These are phyloP conservation scores for Stevia rebaudiana DNA, from an alignment of 140 eudicot genomes.

Conservation along the genomic window DNA sequence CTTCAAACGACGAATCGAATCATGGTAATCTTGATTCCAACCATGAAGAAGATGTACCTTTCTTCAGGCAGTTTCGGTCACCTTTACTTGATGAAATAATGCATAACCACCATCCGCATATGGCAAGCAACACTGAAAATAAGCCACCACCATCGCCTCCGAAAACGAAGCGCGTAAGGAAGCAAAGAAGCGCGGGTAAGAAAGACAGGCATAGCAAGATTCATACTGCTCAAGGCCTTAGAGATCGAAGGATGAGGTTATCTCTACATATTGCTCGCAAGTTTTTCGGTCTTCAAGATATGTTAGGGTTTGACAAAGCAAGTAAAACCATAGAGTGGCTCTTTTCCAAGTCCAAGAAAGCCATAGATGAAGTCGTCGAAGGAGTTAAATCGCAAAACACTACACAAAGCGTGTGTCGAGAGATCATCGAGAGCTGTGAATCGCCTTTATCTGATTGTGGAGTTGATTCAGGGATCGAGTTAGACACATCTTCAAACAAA, in stretches of 20 bases:
- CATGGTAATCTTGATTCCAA: conserved; percentile 19
- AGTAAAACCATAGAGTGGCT: conserved; percentile 67
- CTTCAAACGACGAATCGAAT: conserved; percentile 26
- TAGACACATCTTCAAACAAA: conserved; percentile 24
- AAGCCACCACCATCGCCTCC: conserved; percentile 20
- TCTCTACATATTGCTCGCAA: conserved; percentile 53
- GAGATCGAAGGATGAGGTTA: conserved; percentile 55
- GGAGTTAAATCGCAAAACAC: conserved; percentile 22
- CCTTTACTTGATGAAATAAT: conserved; percentile 33
- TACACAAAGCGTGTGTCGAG: conserved; percentile 19
- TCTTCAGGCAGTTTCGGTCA: conserved; percentile 24
- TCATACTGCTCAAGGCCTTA: conserved; percentile 49
- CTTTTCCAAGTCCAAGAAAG: conserved; percentile 46
- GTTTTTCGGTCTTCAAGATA: conserved; percentile 60
- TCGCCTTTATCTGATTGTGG: conserved; percentile 18
- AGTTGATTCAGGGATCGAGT: conserved; percentile 20
- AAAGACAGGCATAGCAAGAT: conserved; percentile 65
- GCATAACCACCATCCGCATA: conserved; percentile 25
- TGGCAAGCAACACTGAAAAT: conserved; percentile 1
- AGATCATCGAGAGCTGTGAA: conserved; percentile 17
- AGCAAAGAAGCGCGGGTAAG: conserved; percentile 47
- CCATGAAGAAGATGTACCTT: conserved; percentile 32
- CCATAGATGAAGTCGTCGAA: conserved; percentile 42
- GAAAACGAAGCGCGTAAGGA: conserved; percentile 21
- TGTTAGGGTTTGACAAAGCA: conserved; percentile 59